Conservation (phyloP, 192 early-diverging fungal genomes). For the Coemansia sp. region DNA sequence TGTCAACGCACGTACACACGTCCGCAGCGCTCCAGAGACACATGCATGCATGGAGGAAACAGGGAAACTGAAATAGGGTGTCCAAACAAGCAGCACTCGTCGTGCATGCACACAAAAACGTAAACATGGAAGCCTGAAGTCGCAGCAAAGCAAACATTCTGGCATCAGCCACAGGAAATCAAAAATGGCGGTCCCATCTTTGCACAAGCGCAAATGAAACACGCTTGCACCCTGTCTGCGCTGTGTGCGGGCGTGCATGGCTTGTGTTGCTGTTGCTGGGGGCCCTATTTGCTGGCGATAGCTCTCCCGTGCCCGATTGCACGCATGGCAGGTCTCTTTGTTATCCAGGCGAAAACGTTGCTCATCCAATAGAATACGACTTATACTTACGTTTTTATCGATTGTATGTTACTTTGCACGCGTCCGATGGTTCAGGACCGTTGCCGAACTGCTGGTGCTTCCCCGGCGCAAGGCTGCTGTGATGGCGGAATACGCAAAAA, state of each 20-base stretch:
- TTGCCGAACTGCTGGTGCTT: not conserved
- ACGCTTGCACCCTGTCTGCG: not conserved
- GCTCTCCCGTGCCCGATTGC: constrained; percentile 11
- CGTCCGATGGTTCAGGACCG: not conserved
- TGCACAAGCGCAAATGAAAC: not conserved
- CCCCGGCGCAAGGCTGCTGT: not conserved
- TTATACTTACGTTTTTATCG: constrained; percentile 2
- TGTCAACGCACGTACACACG: constrained; percentile 5
- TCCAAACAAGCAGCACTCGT: not conserved
- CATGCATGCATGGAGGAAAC: constrained; percentile 11
- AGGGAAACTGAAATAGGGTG: constrained; percentile 11
- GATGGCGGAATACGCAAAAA: not conserved
- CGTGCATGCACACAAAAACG: not conserved
- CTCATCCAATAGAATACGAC: not conserved
- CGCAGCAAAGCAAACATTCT: not conserved
- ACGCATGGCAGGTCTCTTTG: not conserved
- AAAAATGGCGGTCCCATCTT: not conserved
- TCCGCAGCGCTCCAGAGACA: constrained; percentile 4
- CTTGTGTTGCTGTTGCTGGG: not conserved
- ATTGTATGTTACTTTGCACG: not conserved
- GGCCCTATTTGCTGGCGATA: not conserved
- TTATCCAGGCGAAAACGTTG: not conserved
- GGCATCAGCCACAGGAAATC: not conserved
- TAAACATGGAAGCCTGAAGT: not conserved
- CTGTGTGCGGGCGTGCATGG: not conserved